Conservation (phyloP, 2,329 filamentous ascomycete genomes). For the Sphaerulina vaccinii region DNA sequence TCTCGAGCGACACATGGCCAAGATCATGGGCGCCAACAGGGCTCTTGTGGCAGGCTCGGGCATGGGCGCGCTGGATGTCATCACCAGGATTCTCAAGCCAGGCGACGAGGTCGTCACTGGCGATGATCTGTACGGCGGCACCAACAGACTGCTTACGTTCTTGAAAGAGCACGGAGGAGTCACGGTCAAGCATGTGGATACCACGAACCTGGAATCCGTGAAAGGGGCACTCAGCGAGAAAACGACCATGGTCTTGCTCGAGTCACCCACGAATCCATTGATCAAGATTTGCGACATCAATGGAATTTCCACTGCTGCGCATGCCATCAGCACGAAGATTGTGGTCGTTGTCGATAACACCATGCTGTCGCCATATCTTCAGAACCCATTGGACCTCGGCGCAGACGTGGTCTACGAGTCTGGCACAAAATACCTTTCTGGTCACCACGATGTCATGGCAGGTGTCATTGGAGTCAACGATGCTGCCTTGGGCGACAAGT, state of each 20-base stretch:
- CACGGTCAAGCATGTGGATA: conserved; percentile 93
- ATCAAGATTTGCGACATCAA: conserved; percentile 97
- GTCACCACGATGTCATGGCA: conserved; percentile 98
- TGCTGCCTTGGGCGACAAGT: conserved; percentile 73
- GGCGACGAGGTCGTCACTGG: conserved; percentile 97
- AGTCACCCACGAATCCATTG: conserved; percentile 94
- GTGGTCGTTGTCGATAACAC: conserved; percentile 96
- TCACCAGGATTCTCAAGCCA: conserved; percentile 82
- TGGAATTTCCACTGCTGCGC: conserved; percentile 71
- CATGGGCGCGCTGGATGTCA: conserved; percentile 96
- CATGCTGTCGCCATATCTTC: conserved; percentile 94
- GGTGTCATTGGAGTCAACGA: conserved; percentile 94
- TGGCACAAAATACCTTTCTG: conserved; percentile 95
- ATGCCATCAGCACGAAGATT: conserved; percentile 73
- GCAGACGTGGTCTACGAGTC: conserved; percentile 97
- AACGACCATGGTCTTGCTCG: conserved; percentile 92
- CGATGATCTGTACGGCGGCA: conserved; percentile 94
- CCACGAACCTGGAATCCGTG: conserved; percentile 73
- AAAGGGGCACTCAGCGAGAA: conserved; percentile 68
- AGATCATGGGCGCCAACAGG: conserved; percentile 95
- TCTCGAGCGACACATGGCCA: conserved; percentile 92
- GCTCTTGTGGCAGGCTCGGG: conserved; percentile 92
- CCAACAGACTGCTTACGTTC: conserved; percentile 89
- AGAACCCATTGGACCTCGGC: conserved; percentile 89
- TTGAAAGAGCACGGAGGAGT: conserved; percentile 87